Evolutionary conservation across 23 red algal species (phyloP).

Genomic region (Rhodosorus marinus): DNA sequence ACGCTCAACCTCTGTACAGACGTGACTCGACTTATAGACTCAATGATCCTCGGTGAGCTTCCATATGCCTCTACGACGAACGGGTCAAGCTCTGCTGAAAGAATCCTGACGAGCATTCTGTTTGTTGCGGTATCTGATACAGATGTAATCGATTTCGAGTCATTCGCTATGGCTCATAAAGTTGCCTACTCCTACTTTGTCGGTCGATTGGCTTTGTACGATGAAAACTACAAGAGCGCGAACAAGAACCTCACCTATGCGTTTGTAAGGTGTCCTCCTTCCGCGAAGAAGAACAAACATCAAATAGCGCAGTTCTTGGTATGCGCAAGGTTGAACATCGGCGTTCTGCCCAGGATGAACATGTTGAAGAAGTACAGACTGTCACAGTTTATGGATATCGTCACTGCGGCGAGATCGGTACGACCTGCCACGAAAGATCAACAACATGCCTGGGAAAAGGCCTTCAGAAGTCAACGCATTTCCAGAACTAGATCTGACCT

Average conservation of each 20-base stretch:
- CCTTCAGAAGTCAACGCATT: too few species aligned
- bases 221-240: conserved; percentile 43
- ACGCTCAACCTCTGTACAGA: too few species aligned
- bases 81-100: too few species aligned
- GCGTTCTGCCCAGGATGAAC: conserved; percentile 15
- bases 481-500: too few species aligned
- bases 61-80: too few species aligned
- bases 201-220: conserved; percentile 71
- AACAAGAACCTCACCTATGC: conserved; percentile 41
- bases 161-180: conserved; percentile 43
- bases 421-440: too few species aligned
- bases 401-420: conserved; percentile 11
- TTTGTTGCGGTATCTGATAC: too few species aligned
- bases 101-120: too few species aligned
- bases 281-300: conserved; percentile 17
- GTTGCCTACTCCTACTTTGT: conserved; percentile 68
- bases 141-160: too few species aligned
- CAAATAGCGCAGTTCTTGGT: conserved; percentile 63
- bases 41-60: too few species aligned
- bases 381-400: conserved; percentile 28
- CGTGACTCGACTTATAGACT: too few species aligned
- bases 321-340: conserved; percentile 43
- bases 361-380: conserved; percentile 36
- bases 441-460: too few species aligned
- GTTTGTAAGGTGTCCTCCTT: conserved; percentile 13